Evolutionary conservation across 2,329 filamentous ascomycete species (phyloP).

Genomic region (Aaosphaeria arxii): DNA sequence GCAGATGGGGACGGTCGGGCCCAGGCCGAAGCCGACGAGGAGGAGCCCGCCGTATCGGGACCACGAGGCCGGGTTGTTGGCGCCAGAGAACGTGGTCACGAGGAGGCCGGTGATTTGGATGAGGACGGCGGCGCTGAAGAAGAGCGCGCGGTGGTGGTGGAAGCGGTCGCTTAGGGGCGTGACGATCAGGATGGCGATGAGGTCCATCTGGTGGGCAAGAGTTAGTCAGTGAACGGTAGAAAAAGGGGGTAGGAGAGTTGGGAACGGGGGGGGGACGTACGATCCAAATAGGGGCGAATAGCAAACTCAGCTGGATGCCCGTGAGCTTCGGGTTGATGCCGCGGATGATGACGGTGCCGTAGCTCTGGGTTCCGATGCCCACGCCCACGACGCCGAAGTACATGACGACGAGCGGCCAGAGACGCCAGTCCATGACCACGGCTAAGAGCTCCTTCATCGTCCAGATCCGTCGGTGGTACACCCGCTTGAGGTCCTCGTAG

Average conservation of each 20-base stretch:
- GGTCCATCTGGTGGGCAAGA: constrained; percentile 63
- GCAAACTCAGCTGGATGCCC: constrained; percentile 71
- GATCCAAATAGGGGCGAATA: constrained; percentile 91
- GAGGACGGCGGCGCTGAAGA: constrained; percentile 73
- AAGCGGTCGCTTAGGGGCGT: constrained; percentile 87
- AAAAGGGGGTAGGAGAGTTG: not conserved
- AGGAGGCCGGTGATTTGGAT: constrained; percentile 82
- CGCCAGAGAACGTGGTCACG: constrained; percentile 69
- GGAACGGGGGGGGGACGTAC: constrained; percentile 50
- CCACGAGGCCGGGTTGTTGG: constrained; percentile 63
- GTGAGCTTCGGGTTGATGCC: constrained; percentile 72
- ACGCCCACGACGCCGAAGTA: constrained; percentile 94
- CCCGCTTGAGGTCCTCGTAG: constrained; percentile 76
- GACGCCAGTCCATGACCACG: constrained; percentile 79
- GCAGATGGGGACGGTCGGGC: constrained; percentile 85
- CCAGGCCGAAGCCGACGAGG: constrained; percentile 85
- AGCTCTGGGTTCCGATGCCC: constrained; percentile 84
- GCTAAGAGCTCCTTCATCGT: constrained; percentile 64
- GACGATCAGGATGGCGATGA: constrained; percentile 80
- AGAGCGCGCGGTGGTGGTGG: constrained; percentile 72
- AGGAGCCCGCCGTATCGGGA: constrained; percentile 84
- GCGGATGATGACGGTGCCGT: constrained; percentile 81
- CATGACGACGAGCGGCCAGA: constrained; percentile 86
- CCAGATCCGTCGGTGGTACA: constrained; percentile 77
- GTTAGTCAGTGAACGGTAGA: not conserved